Evolutionary conservation across 208 protist species (phyloP), one percentile per base, ranked within the genome.

Genomic region (Strigomonas galati): DNA sequence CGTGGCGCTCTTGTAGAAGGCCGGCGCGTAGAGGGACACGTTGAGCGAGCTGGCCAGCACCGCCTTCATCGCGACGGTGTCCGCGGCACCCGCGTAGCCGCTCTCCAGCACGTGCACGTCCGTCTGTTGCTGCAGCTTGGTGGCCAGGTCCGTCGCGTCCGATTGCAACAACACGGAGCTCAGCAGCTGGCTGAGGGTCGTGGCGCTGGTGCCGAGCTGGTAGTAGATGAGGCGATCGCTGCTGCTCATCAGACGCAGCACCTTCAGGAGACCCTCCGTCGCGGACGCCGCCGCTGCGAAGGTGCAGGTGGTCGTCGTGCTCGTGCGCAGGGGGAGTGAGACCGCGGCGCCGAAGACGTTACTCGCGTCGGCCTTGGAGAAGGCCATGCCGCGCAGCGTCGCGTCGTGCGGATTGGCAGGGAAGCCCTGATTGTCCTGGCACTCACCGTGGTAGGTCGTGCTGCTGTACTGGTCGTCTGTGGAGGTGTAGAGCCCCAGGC

Each of bases 351-450:
- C 62, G 54, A 77, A 82, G 26, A 59, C 68, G 30, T 31, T 68
- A 30, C 63, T 74, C n/a, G 78, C 72, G 37, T 82, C 76, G n/a
- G 67, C 71, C 30, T 67, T 59, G 12, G 76, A 77, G 53, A 67
- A 77, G 53, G 12, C 19, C 76, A 82, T 78, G 0, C 67, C 72
- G 46, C 76, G 71, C 19, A 44, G 51, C 19, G 15, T 12, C 15
- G 76, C 66, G 55, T 82, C 76, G 3, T 49, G 58, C 3, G 76
- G 76, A 0, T 71, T 82, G 19, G 63, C 19, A n/a, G 76, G 76
- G 58, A 82, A 82, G 30, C 76, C 76, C 23, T 69, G 67, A 15
- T 30, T 62, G 21, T 35, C 43, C 2, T 24, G 14, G 35, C 76
- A 82, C 9, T 54, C 68, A 46, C 71, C 65, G 6, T 69, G 62